phyloP scores from a whole-genome alignment of 805 yeast species.

The Clavispora carvajalis region DNA sequence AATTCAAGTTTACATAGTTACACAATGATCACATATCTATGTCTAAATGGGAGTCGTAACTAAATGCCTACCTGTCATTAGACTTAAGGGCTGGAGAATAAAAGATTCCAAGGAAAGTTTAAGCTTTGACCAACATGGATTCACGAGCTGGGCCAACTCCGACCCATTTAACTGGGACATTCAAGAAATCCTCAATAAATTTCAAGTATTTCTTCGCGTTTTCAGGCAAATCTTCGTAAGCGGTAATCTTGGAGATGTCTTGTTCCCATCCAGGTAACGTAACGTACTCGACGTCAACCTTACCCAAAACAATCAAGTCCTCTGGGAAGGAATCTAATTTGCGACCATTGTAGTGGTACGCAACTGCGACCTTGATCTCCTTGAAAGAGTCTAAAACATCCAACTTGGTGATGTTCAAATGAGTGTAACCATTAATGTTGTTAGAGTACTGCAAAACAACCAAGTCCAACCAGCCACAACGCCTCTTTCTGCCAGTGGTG shows the following conservation, averaged over 20 bases:
- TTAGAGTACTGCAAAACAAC: constrained; percentile 91
- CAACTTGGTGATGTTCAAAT: constrained; percentile 88
- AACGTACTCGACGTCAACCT: constrained; percentile 87
- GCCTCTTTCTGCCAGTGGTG: constrained; percentile 97
- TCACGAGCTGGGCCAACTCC: constrained; percentile 99
- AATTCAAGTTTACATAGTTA: too few relatives aligned
- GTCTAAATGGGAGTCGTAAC: background rate
- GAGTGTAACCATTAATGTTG: constrained; percentile 90
- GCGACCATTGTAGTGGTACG: constrained; percentile 77
- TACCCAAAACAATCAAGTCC: constrained; percentile 74
- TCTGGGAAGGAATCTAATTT: constrained; percentile 82
- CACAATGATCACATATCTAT: too few relatives aligned
- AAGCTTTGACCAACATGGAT: constrained; percentile 67
- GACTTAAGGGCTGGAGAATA: background rate
- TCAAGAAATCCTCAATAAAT: constrained; percentile 78
- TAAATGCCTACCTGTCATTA: background rate
- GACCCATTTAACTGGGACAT: constrained; percentile 90
- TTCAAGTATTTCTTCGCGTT: constrained; percentile 81
- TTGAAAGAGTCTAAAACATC: constrained; percentile 90
- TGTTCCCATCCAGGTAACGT: constrained; percentile 93
- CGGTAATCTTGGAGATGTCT: constrained; percentile 68
- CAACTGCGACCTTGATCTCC: constrained; percentile 83
- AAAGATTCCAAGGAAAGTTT: background rate
- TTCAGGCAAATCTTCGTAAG: constrained; percentile 76
- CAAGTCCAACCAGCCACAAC: constrained; percentile 98